Evolutionary conservation across 768 basidiomycete species (phyloP), one percentile per base, ranked within the genome.

Genomic region (Panus rudis): DNA sequence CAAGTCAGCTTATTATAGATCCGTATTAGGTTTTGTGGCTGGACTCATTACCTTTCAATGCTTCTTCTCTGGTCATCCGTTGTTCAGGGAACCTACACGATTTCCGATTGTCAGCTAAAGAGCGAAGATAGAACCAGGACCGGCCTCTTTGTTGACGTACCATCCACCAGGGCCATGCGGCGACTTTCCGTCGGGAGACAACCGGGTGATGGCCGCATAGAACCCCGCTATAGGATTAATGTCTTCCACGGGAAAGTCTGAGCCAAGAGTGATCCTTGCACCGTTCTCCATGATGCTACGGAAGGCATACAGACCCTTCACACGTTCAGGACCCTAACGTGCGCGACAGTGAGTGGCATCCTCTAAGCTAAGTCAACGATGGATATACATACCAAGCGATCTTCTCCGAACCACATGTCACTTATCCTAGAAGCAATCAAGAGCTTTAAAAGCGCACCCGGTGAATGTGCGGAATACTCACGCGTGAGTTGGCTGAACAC

Each of bases 341-440:
- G n/a, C n/a, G n/a, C n/a, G n/a, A n/a, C n/a, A n/a, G n/a, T n/a
- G n/a, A n/a, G n/a, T n/a, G 26, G 13, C 26, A 22, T 10, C 7
- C 27, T 16, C 42, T 37, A 38, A 19, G 32, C 26, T 44, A 46
- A 48, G 40, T 43, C 31, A 39, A 37, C 6, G 45, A 31, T 17
- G 14, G n/a, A 33, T 14, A 17, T 21, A 63, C 75, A 53, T 51
- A 88, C 88, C 52, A 94, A 61, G 41, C 90, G 81, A 19, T 79
- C 75, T 62, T 92, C 76, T 6, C 87, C 91, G 58, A 85, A 94
- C 74, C 81, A 83, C 91, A 94, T 93, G 54, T 90, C 88, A 49
- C 82, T 85, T 48, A 75, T 82, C 41, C 83, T 84, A 53, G 44
- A 52, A 40, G 35, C 14, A 11, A 21, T 11, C 24, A 39, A 21